Evolutionary conservation across 805 yeast genomes (phyloP), one percentile per base, ranked within the genome.

Genomic region (Teunomyces atbi): DNA sequence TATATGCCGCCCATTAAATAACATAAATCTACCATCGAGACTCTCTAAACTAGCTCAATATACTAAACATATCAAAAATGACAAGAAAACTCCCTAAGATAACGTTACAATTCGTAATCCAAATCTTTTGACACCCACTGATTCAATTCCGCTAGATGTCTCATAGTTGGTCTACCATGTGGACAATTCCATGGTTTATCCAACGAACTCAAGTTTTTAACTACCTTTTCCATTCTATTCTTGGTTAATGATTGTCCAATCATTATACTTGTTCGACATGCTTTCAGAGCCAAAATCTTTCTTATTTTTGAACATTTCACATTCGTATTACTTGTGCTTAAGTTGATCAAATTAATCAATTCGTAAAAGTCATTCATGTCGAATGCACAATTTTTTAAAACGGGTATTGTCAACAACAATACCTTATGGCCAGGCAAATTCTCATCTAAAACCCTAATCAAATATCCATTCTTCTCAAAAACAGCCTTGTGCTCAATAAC

Each of bases 141-240:
- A 18, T 60, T 55, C 27, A 84, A 58, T 46, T 87, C 89, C 49
- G 84, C 80, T 48, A 92, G 71, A 64, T 92, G 97, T 45, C 99
- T 76, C 86, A 94, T 82, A 1, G 99, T 94, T 0, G 99, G 99
- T 52, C 99, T 72, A 0, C 99, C 99, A 66, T 94, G 99, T 0
- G 99, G 99, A 59, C 90, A 83, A 56, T 84, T 86, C 99, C 99
- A 94, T 0, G 99, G 99, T 60, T 89, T 88, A 50, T 89, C 91
- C 32, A 94, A 71, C 0, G 63, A 69, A 10, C 92, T 80, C 44
- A 94, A 68, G 57, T 89, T 77, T 26, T 68, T 61, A 5, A 94
- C 91, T 2, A 94, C 81, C 32, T 59, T 68, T 1, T 64, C 60
- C 99, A 94, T 94, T 6, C 81, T 77, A 6, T 62, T 70, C 26